Evolutionary conservation across 2,329 filamentous ascomycete species (phyloP).

Genomic region (Monilinia laxa): DNA sequence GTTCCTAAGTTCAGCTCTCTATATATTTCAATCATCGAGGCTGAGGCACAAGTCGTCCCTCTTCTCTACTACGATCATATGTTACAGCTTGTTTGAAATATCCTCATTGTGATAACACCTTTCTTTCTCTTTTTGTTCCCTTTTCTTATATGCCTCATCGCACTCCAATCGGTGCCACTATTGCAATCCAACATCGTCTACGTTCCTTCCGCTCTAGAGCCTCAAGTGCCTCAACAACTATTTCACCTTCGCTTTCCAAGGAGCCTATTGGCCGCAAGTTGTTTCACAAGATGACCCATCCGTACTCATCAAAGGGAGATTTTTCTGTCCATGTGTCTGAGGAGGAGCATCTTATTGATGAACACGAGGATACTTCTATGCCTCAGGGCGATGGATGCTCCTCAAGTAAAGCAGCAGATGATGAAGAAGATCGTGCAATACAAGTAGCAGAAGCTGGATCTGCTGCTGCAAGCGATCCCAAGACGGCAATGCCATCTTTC

Average conservation of each 20-base stretch:
- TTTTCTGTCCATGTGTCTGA: neutral
- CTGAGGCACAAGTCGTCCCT: neutral
- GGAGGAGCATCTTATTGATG: neutral
- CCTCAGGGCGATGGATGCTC: slow-evolving; percentile 23
- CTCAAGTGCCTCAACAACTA: slow-evolving; percentile 10
- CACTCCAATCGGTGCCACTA: slow-evolving; percentile 25
- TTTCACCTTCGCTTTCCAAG: slow-evolving; percentile 13
- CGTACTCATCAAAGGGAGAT: slow-evolving; percentile 4
- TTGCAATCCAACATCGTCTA: slow-evolving; percentile 37
- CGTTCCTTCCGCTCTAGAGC: slow-evolving; percentile 35
- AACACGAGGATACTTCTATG: slow-evolving; percentile 19
- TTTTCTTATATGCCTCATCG: slow-evolving; percentile 20
- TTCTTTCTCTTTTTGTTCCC: neutral
- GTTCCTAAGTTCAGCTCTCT: slow-evolving; percentile 8
- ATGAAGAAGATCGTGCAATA: slow-evolving; percentile 11
- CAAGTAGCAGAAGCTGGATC: slow-evolving; percentile 10
- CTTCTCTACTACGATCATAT: neutral
- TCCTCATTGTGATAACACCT: slow-evolving; percentile 1
- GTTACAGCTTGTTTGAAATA: neutral
- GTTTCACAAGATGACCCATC: slow-evolving; percentile 13
- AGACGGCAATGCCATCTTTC: slow-evolving; percentile 50
- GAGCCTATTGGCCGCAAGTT: neutral
- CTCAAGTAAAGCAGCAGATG: slow-evolving; percentile 22
- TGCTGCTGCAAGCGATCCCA: slow-evolving; percentile 13
- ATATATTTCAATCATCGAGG: neutral